Evolutionary conservation across 768 basidiomycete genomes (phyloP), one percentile per base, ranked within the genome.

Genomic region (Podaxis carcinomalis): DNA sequence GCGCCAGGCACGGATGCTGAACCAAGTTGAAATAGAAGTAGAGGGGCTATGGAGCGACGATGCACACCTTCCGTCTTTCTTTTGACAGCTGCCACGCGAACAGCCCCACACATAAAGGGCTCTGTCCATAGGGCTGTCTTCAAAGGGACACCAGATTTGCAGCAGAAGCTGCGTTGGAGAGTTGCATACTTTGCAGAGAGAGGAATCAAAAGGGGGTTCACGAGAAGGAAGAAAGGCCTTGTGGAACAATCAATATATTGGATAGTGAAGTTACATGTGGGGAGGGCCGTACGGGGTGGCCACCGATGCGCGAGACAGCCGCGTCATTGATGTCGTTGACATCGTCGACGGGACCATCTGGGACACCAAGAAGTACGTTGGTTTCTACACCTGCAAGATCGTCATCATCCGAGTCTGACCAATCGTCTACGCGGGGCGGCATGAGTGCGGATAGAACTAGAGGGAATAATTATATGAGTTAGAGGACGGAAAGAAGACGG

Each of bases 131-230:
- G 88, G 83, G 66, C 91, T 95, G 39, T 87, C 78, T 68, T 94
- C 89, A 66, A 95, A 85, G 0, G 94, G 94, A 71, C 91, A 94
- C 90, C 92, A 95, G 67, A 96, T 80, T 68, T 95, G 93, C 10
- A 91, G 80, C 39, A 95, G 80, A 21, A 96, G 80, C 64, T 92
- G 87, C 91, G 89, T 93, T 0, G 88, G 83, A 19, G 77, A 73
- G 9, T 79, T 77, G 75, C 93, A 96, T 54, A 80, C 74, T 70
- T 82, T 84, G 82, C 93, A 95, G 54, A 79, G 75, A 5, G 87
- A 88, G 25, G 85, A 86, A 59, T 84, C 75, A 64, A 86, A 73
- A 23, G 84, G 68, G 13, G 88, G 89, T 70, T 86, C 84, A 68
- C 74, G 76, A 50, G 82, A 80, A 56, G 85, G 80, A 66, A 93